Conservation (phyloP, 768 basidiomycete genomes). For the Tulasnella sp. region DNA sequence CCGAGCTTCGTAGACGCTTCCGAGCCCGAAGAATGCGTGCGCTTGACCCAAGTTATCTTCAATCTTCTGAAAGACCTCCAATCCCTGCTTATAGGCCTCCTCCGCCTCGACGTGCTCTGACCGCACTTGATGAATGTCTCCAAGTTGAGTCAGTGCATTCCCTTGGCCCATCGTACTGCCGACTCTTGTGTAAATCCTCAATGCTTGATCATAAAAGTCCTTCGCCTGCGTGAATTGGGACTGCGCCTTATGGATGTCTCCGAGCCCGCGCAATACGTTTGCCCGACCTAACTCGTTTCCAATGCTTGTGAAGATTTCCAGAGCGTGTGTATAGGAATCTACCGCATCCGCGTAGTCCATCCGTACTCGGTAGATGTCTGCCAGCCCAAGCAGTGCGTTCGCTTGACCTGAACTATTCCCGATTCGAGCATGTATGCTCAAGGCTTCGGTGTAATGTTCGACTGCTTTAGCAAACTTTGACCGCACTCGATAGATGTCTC, state of each 20-base stretch:
- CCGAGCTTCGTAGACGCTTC: background rate
- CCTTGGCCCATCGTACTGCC: background rate
- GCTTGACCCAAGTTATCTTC: background rate
- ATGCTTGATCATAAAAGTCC: background rate
- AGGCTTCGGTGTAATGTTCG: background rate
- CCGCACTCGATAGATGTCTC: background rate
- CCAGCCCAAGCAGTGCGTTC: background rate
- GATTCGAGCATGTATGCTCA: background rate
- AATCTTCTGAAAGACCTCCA: background rate
- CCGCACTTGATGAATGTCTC: background rate
- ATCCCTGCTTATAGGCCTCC: background rate
- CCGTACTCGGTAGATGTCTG: background rate
- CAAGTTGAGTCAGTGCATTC: background rate
- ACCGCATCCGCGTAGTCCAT: background rate
- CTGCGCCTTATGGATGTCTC: background rate
- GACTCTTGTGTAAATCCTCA: background rate
- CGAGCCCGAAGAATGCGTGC: background rate
- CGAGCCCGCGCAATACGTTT: background rate
- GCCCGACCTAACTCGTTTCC: background rate
- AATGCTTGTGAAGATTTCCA: background rate
- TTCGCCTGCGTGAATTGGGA: background rate
- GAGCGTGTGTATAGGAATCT: background rate
- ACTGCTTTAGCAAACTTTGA: background rate
- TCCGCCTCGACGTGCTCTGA: background rate
- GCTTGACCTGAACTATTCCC: background rate